Evolutionary conservation across 2,329 filamentous ascomycete genomes (phyloP), one percentile per base, ranked within the genome.

Genomic region (Juglanconis sp.): DNA sequence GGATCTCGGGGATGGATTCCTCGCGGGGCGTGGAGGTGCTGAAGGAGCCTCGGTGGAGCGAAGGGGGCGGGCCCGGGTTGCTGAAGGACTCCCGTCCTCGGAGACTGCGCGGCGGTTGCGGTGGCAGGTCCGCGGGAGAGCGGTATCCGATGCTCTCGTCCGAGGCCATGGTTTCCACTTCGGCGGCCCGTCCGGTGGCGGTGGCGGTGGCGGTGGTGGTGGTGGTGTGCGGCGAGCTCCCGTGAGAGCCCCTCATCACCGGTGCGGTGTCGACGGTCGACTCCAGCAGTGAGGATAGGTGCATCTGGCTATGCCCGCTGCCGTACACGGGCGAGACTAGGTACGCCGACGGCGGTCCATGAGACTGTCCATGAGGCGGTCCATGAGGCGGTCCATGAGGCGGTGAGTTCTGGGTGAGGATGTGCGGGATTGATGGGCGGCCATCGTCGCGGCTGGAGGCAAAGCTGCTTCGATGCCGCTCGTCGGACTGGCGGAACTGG

Each of bases 81-180:
- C 63, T 53, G 31, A 59, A 59, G 11, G 61, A 63, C 1, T 51
- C 49, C 13, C 49, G 48, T 6, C 54, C 46, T 30, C 53, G 57
- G 13, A 11, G 30, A 40, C 24, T 24, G 30, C 36, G 38, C 9
- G 38, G 15, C 8, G 36, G 35, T 11, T 51, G 56, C 32, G 17
- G 38, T 24, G 49, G 38, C 50, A 59, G 60, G 52, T 67, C 65
- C 1, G 65, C 65, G 2, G 72, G 70, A 1, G 72, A 73, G 1
- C 70, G 65, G 49, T 69, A 68, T 9, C 65, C 69, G 2, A 61
- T 61, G 52, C 70, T 72, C 30, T 71, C 70, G 36, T 71, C 68
- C 1, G 70, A 69, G 13, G 64, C 57, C 50, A 68, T 35, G 6
- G 65, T 63, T 5, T 70, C 70, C 2, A 62, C 60, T 10, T 53